These are phyloP conservation scores for Solanum etuberosum DNA, from an alignment of 257 asterid genomes.

Conservation along the genomic window DNA sequence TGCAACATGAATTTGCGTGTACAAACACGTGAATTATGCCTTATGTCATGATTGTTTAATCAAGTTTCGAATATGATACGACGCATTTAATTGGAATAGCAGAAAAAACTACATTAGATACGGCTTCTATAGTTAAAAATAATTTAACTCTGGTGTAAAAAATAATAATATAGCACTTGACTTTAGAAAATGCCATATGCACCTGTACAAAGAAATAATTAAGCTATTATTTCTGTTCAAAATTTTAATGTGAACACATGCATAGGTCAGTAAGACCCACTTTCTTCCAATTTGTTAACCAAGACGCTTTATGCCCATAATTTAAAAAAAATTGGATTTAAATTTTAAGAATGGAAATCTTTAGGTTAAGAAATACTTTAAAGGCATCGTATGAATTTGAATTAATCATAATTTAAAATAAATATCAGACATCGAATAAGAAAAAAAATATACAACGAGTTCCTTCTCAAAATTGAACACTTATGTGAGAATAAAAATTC, in stretches of 20 bases:
- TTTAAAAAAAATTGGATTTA: too few relatives aligned
- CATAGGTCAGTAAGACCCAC: background rate
- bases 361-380: background rate
- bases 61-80: background rate
- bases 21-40: background rate
- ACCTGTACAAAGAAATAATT: background rate
- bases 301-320: background rate
- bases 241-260: background rate
- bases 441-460: background rate
- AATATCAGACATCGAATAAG: background rate
- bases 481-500: background rate
- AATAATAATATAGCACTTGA: background rate
- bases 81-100: background rate
- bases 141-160: background rate
- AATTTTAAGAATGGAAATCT: background rate
- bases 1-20: background rate
- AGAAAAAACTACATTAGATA: background rate
- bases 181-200: background rate
- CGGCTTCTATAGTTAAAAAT: background rate
- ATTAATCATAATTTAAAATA: background rate
- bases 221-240: background rate
- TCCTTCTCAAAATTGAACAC: background rate
- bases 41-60: background rate
- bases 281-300: background rate
- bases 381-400: background rate